Percentiles rank a stretch among this genome's conserved stretches.
These are phyloP conservation scores for Ophiocordyceps camponoti-rufipedis DNA, from an alignment of 2,329 filamentous ascomycete genomes.

Conservation along the genomic window DNA sequence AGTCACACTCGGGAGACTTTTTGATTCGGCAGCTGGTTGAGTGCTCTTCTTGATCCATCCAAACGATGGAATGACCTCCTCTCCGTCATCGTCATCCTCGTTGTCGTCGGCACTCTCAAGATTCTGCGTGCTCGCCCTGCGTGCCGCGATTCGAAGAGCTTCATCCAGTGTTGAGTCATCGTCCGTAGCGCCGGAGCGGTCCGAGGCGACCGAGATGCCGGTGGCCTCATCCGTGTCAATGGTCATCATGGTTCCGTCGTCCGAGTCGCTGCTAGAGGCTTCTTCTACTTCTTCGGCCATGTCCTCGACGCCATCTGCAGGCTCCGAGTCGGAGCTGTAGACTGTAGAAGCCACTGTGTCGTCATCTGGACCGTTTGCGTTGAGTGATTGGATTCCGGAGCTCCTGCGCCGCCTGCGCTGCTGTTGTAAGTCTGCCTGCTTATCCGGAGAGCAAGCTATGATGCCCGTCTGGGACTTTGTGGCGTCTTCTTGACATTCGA, in stretches of 20 bases:
- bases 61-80: slow-evolving; percentile 60
- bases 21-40: slow-evolving; percentile 12
- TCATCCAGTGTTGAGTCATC: slow-evolving; percentile 56
- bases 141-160: slow-evolving; percentile 56
- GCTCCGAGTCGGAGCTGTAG: slow-evolving; percentile 49
- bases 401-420: slow-evolving; percentile 44
- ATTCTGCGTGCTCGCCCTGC: slow-evolving; percentile 55
- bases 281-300: slow-evolving; percentile 32
- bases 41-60: slow-evolving; percentile 48
- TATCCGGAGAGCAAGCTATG: slow-evolving; percentile 40
- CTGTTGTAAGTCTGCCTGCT: slow-evolving; percentile 29
- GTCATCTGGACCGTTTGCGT: slow-evolving; percentile 47
- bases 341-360: slow-evolving; percentile 60
- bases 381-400: slow-evolving; percentile 46
- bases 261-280: slow-evolving; percentile 38
- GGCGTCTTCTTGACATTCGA: slow-evolving; percentile 31
- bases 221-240: slow-evolving; percentile 65
- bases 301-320: slow-evolving; percentile 34
- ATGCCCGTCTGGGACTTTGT: slow-evolving; percentile 43
- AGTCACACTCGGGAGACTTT: slow-evolving; percentile 20
- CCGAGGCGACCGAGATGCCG: slow-evolving; percentile 45
- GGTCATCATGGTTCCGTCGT: slow-evolving; percentile 66
- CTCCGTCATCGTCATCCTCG: slow-evolving; percentile 39
- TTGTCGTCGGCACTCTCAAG: slow-evolving; percentile 32
- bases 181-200: slow-evolving; percentile 40